Evolutionary conservation across 768 basidiomycete genomes (phyloP).

Genomic region (Mycena kentingensis): DNA sequence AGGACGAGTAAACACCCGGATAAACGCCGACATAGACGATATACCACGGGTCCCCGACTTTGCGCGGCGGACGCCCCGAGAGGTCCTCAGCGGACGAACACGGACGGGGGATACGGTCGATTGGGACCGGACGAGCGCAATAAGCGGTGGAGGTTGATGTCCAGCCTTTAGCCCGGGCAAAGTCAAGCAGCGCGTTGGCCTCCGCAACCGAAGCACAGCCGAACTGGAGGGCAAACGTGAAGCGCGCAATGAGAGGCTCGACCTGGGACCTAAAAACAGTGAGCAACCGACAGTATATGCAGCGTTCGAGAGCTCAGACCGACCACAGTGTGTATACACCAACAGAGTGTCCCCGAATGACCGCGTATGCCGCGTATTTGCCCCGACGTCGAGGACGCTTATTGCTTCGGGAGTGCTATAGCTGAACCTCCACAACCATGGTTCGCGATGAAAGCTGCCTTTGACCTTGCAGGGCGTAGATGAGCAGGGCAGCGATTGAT

Average conservation of each 20-base stretch:
- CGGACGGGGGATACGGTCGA: neutral
- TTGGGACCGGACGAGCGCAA: neutral
- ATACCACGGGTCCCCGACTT: neutral
- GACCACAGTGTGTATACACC: neutral
- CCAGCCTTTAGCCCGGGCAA: neutral
- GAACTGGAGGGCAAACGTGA: neutral
- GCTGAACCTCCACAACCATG: neutral
- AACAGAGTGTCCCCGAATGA: neutral
- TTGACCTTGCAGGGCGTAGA: too few relatives aligned
- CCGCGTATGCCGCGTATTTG: neutral
- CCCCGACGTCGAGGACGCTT: neutral
- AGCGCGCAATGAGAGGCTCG: neutral
- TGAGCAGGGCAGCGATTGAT: too few relatives aligned
- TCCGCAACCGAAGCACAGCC: neutral
- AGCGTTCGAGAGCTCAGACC: neutral
- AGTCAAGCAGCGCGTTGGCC: neutral
- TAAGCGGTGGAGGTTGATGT: neutral
- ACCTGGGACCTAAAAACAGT: neutral
- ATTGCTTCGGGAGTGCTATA: neutral
- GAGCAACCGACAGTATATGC: neutral
- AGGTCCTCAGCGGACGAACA: neutral
- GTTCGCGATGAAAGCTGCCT: neutral
- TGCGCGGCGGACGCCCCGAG: neutral
- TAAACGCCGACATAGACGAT: neutral
- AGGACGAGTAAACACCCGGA: neutral